Conservation (phyloP, 345 rosid genomes). For the Eutrema heterophyllum region DNA sequence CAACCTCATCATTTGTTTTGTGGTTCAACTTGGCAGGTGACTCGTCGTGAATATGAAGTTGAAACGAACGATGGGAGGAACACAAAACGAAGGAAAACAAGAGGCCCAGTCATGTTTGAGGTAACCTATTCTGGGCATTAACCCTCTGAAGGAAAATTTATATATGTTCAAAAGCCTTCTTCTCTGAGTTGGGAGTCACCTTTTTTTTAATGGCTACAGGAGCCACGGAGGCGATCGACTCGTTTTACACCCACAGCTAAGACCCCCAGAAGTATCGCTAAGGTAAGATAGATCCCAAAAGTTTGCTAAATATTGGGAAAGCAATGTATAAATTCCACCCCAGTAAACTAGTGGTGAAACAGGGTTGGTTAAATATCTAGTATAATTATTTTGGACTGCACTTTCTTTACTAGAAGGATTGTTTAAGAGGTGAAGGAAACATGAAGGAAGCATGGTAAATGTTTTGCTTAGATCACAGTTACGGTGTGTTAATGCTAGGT, state of each 20-base stretch:
- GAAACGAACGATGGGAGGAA: conserved; percentile 59
- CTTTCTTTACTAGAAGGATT: background rate
- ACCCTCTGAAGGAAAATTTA: background rate
- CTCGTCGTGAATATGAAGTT: conserved; percentile 69
- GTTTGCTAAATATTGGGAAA: background rate
- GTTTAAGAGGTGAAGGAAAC: background rate
- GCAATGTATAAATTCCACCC: background rate
- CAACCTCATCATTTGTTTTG: background rate
- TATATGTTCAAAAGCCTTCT: background rate
- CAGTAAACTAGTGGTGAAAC: background rate
- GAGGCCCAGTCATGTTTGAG: conserved; percentile 71
- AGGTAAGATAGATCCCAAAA: conserved; percentile 39
- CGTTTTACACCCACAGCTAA: conserved; percentile 45
- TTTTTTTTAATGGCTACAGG: conserved; percentile 39
- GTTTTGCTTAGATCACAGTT: background rate
- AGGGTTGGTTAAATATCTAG: background rate
- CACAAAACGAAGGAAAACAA: conserved; percentile 66
- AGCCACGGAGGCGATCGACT: conserved; percentile 51
- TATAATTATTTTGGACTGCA: background rate
- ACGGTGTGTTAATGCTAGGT: background rate
- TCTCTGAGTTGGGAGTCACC: conserved; percentile 1
- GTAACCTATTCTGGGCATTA: conserved; percentile 29
- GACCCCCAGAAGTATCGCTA: conserved; percentile 41
- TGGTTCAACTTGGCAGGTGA: conserved; percentile 46
- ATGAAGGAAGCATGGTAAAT: background rate